Conservation (phyloP, 768 basidiomycete species). For the Mycena amicta region DNA sequence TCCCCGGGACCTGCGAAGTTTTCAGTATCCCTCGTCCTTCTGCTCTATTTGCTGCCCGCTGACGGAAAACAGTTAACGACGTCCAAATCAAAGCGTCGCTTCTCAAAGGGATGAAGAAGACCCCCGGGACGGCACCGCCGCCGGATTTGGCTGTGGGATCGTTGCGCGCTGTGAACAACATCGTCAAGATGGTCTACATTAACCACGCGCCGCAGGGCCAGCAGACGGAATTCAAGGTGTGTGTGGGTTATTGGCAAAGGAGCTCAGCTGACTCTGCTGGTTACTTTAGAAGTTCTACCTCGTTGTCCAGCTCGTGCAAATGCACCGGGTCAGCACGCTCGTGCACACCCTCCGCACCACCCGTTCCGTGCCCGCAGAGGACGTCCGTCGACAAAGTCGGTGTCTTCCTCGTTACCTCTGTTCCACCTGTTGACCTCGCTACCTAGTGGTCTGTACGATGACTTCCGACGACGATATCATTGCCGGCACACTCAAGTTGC, state of each 20-base stretch:
- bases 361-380: slow-evolving; percentile 50
- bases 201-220: slow-evolving; percentile 44
- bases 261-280: background rate
- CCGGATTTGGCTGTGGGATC: slow-evolving; percentile 36
- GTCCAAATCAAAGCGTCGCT: slow-evolving; percentile 45
- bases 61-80: slow-evolving; percentile 40
- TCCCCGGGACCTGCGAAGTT: slow-evolving; percentile 66
- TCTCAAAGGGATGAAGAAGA: slow-evolving; percentile 71
- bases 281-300: slow-evolving; percentile 62
- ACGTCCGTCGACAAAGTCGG: slow-evolving; percentile 55
- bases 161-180: slow-evolving; percentile 35
- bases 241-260: background rate
- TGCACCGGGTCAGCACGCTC: slow-evolving; percentile 53
- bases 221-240: slow-evolving; percentile 38
- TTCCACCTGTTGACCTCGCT: background rate
- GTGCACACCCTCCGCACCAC: slow-evolving; percentile 56
- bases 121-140: slow-evolving; percentile 68
- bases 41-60: background rate
- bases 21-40: too few relatives aligned
- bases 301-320: slow-evolving; percentile 62
- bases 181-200: slow-evolving; percentile 62
- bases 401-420: slow-evolving; percentile 2
- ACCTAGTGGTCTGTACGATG: slow-evolving; percentile 40
- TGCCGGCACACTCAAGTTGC: slow-evolving; percentile 64
- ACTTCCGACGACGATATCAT: slow-evolving; percentile 70